Conservation (phyloP, 2,329 filamentous ascomycete genomes). For the Periconia sp. region DNA sequence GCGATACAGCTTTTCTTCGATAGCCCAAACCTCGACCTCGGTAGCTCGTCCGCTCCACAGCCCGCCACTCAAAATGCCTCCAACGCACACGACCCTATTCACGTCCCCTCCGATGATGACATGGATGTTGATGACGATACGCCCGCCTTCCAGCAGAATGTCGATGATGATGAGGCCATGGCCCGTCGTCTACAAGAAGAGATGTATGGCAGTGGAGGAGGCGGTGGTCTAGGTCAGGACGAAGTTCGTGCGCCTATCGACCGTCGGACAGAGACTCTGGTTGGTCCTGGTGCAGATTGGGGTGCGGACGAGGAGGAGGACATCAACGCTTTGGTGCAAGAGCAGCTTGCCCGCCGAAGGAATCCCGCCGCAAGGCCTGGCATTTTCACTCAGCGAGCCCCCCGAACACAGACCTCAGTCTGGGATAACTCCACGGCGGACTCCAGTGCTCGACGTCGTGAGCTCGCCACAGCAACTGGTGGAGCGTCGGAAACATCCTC, state of each 20-base stretch:
- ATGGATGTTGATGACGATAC: conserved; percentile 49
- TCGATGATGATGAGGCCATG: conserved; percentile 92
- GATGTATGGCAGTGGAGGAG: conserved; percentile 66
- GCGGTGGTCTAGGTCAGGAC: conserved; percentile 46
- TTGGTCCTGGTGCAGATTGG: conserved; percentile 68
- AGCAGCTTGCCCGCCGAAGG: conserved; percentile 57
- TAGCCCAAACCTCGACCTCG: conserved; percentile 70
- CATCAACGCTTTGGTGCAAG: conserved; percentile 63
- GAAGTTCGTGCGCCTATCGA: conserved; percentile 87
- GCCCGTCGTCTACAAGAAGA: conserved; percentile 90
- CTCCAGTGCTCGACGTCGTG: conserved; percentile 51
- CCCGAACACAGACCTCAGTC: conserved; percentile 54
- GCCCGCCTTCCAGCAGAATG: conserved; percentile 34
- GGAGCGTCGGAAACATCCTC: conserved; percentile 65
- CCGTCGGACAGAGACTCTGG: conserved; percentile 85
- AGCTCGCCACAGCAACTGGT: conserved; percentile 63
- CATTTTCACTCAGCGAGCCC: conserved; percentile 69
- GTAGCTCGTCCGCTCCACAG: conserved; percentile 38
- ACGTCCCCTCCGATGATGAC: conserved; percentile 73
- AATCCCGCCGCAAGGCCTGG: conserved; percentile 49
- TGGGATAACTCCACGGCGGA: conserved; percentile 57
- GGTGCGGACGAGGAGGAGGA: conserved; percentile 48
- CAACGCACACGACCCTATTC: conserved; percentile 61
- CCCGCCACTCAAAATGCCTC: conserved; percentile 34
- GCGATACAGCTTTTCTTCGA: conserved; percentile 91